A percentile compares a stretch with the other conserved stretches of the same genome.
phyloP scores from a whole-genome alignment of 768 basidiomycete genomes.

The Hericium erinaceus region DNA sequence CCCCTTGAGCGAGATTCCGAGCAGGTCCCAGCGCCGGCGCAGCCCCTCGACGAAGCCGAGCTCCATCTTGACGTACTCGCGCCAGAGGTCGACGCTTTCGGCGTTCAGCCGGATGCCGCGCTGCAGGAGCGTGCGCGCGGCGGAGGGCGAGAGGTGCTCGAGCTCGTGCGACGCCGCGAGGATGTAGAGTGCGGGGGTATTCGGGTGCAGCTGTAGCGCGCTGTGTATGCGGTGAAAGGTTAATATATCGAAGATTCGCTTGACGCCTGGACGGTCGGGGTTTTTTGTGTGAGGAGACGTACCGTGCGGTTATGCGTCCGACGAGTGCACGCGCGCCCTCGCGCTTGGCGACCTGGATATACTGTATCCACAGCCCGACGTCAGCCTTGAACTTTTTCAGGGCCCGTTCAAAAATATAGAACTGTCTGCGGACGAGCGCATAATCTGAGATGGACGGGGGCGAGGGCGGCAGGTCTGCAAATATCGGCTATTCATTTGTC shows the following conservation, averaged over 20 bases:
- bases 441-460: conserved; percentile 73
- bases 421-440: conserved; percentile 74
- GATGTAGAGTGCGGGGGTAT: conserved; percentile 68
- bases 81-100: conserved; percentile 72
- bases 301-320: conserved; percentile 77
- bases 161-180: conserved; percentile 80
- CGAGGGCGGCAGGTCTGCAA: conserved; percentile 1
- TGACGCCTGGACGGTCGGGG: neutral
- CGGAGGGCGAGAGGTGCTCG: conserved; percentile 58
- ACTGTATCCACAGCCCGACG: conserved; percentile 81
- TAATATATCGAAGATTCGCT: neutral
- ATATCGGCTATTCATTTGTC: neutral
- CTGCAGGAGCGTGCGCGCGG: conserved; percentile 76
- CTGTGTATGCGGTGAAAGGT: conserved; percentile 27
- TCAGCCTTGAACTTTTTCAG: conserved; percentile 84
- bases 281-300: neutral
- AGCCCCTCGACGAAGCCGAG: conserved; percentile 76
- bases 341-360: conserved; percentile 74
- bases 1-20: conserved; percentile 47
- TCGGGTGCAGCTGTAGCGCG: conserved; percentile 83
- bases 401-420: conserved; percentile 87
- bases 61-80: conserved; percentile 87
- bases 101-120: conserved; percentile 75
- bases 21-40: conserved; percentile 66
- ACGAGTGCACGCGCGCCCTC: conserved; percentile 75